Conservation (phyloP, 1,284 basidiomycete species). For the Trichosporon sp. region DNA sequence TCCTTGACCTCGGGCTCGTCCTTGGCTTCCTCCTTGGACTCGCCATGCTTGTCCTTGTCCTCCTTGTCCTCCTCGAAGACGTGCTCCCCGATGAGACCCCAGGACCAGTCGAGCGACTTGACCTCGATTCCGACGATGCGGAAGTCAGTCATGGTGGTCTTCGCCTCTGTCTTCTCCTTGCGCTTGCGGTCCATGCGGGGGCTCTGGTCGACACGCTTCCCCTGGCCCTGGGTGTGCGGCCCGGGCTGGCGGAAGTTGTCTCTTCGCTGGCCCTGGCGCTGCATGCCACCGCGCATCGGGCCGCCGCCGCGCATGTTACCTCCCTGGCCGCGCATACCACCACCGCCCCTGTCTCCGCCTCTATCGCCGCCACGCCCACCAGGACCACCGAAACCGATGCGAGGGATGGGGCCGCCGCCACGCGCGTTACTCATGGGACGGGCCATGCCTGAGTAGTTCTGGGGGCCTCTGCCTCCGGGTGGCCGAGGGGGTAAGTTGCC, state of each 20-base stretch:
- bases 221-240: constrained; percentile 10
- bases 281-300: constrained; percentile 11
- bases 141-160: constrained; percentile 86
- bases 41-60: constrained; percentile 18
- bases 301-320: constrained; percentile 56
- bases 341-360: constrained; percentile 45
- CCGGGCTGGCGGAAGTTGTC: constrained; percentile 11
- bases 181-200: constrained; percentile 21
- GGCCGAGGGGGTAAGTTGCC: constrained; percentile 34
- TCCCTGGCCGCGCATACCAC: constrained; percentile 47
- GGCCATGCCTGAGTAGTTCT: constrained; percentile 11
- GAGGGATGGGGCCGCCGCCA: constrained; percentile 28
- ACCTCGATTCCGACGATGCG: constrained; percentile 86
- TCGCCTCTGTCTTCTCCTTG: constrained; percentile 54
- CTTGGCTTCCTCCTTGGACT: constrained; percentile 11
- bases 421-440: constrained; percentile 36
- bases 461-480: constrained; percentile 17
- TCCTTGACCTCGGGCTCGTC: constrained; percentile 13
- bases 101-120: constrained; percentile 48
- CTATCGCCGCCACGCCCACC: constrained; percentile 49
- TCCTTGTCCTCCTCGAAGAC: constrained; percentile 19
- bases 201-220: constrained; percentile 8
- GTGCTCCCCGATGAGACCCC: constrained; percentile 42
- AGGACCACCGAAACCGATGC: constrained; percentile 32
- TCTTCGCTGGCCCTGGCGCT: constrained; percentile 7